Percentiles rank a stretch among this genome's conserved stretches.
Conservation (phyloP, 441 rosid genomes). For the Erodium chrysanthum region DNA sequence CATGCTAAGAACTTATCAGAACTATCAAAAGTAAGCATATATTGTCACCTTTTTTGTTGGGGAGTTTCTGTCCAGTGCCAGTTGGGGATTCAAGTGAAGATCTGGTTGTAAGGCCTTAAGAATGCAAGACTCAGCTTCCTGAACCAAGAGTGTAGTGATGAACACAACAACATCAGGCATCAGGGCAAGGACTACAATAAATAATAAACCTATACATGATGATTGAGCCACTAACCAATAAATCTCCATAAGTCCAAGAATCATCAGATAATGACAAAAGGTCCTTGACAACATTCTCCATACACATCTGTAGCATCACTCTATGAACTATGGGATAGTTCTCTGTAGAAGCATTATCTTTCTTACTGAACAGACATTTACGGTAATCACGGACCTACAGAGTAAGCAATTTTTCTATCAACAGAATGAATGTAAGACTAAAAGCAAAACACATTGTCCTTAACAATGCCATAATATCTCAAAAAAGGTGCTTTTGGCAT, state of each 20-base stretch:
- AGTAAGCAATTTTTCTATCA: slow-evolving; percentile 1
- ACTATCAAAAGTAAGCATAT: slow-evolving; percentile 4
- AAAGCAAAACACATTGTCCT: neutral
- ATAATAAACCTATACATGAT: neutral
- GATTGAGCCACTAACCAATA: slow-evolving; percentile 18
- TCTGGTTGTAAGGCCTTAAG: slow-evolving; percentile 29
- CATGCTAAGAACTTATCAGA: neutral
- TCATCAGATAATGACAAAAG: slow-evolving; percentile 20
- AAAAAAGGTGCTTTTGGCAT: neutral
- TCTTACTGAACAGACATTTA: slow-evolving; percentile 10
- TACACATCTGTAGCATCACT: slow-evolving; percentile 21
- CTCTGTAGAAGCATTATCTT: slow-evolving; percentile 3
- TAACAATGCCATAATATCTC: neutral
- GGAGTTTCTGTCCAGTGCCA: slow-evolving; percentile 6
- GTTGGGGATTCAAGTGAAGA: slow-evolving; percentile 22
- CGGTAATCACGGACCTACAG: slow-evolving; percentile 29
- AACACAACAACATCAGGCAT: neutral
- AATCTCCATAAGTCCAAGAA: slow-evolving; percentile 26
- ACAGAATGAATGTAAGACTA: neutral
- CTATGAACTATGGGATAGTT: slow-evolving; percentile 21
- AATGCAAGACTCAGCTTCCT: slow-evolving; percentile 27
- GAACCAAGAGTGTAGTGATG: slow-evolving; percentile 11
- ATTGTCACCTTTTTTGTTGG: slow-evolving; percentile 20
- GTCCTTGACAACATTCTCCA: slow-evolving; percentile 29
- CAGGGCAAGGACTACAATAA: neutral